Conservation (phyloP, 768 basidiomycete genomes). For the Mycena latifolia region DNA sequence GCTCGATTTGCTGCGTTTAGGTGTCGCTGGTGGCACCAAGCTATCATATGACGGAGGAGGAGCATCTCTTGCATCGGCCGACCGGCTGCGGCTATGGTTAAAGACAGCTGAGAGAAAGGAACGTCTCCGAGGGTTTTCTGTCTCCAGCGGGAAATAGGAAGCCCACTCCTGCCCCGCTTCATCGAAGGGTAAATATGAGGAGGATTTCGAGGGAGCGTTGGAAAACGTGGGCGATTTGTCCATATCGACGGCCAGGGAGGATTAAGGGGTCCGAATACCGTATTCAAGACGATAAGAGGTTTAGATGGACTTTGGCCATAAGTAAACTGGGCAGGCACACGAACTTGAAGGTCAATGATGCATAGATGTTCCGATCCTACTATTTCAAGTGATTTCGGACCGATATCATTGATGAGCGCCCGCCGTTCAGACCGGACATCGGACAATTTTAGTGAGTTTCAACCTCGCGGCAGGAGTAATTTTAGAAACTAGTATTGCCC, state of each 20-base stretch:
- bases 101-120: constrained; percentile 31
- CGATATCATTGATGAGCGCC: constrained; percentile 6
- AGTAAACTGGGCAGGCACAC: neutral
- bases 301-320: neutral
- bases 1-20: constrained; percentile 9
- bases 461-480: too few species aligned
- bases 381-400: constrained; percentile 5
- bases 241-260: constrained; percentile 2
- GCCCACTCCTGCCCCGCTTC: constrained; percentile 1
- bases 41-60: constrained; percentile 31
- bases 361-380: neutral
- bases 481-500: neutral
- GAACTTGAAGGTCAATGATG: neutral
- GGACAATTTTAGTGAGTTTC: too few species aligned
- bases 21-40: neutral
- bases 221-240: neutral
- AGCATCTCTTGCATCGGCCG: constrained; percentile 21
- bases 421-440: neutral
- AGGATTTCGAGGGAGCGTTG: constrained; percentile 8
- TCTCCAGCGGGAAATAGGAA: constrained; percentile 6
- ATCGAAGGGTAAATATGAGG: too few species aligned
- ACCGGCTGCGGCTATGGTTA: constrained; percentile 21
- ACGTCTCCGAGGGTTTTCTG: constrained; percentile 11
- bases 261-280: neutral
- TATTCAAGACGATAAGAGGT: constrained; percentile 5